These are phyloP conservation scores for Lotus japonicus DNA, from an alignment of 306 rosid species.

Conservation along the genomic window DNA sequence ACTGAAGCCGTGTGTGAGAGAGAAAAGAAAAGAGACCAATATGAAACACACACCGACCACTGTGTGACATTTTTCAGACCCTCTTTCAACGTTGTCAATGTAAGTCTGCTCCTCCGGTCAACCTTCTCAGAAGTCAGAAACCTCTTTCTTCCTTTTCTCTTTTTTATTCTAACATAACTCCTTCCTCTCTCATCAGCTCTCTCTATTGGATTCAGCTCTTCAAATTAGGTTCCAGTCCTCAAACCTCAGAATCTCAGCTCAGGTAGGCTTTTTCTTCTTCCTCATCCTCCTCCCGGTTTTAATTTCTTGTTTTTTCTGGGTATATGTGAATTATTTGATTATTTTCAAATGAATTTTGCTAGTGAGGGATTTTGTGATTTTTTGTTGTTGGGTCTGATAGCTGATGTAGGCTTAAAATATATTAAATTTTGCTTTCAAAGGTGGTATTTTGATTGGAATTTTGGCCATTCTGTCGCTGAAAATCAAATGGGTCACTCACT, in stretches of 20 bases:
- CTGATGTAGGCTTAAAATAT: background rate
- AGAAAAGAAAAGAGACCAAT: too few species aligned
- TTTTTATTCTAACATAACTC: background rate
- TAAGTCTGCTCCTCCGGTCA: too few species aligned
- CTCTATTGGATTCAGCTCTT: background rate
- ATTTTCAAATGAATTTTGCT: background rate
- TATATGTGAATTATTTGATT: background rate
- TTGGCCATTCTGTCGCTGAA: background rate
- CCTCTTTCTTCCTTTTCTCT: background rate
- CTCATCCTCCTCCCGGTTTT: background rate
- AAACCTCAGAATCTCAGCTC: too few species aligned
- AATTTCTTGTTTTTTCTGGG: background rate
- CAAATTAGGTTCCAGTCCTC: background rate
- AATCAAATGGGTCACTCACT: background rate
- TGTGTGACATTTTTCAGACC: too few species aligned
- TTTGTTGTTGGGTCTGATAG: background rate
- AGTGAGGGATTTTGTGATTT: background rate
- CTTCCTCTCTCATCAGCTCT: background rate
- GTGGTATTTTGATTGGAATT: background rate
- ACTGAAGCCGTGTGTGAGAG: too few species aligned
- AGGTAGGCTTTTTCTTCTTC: conserved; percentile 13
- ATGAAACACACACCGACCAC: too few species aligned
- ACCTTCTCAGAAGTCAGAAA: too few species aligned
- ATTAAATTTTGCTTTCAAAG: background rate
- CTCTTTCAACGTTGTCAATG: too few species aligned